These are phyloP conservation scores for Fallopia convolvulus DNA, from an alignment of 148 eudicot genomes.

Conservation along the genomic window DNA sequence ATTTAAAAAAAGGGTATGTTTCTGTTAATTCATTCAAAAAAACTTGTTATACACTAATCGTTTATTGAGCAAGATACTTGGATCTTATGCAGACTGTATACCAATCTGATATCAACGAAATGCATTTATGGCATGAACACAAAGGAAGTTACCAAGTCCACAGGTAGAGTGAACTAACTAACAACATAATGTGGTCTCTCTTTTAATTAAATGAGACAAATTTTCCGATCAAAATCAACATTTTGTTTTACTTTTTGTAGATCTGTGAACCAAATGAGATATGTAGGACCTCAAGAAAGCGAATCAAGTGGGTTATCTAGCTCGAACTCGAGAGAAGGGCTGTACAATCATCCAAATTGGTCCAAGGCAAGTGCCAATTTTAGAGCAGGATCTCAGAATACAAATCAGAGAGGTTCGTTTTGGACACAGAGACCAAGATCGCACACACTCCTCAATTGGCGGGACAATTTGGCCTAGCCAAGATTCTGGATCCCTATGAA, in stretches of 20 bases:
- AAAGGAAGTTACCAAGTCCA: neutral
- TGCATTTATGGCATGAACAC: neutral
- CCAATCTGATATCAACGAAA: neutral
- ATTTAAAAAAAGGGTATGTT: neutral
- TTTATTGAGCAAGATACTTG: neutral
- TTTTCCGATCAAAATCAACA: neutral
- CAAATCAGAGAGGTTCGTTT: neutral
- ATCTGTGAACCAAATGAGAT: constrained; percentile 4
- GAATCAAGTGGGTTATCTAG: neutral
- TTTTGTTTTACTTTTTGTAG: neutral
- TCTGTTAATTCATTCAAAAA: no score
- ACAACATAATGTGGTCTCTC: neutral
- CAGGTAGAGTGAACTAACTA: neutral
- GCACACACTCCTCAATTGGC: no score
- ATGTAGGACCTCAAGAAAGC: neutral
- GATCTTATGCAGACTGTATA: neutral
- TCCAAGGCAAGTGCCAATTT: neutral
- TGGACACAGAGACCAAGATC: neutral
- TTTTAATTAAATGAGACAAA: neutral
- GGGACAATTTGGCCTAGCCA: neutral
- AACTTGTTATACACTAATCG: neutral
- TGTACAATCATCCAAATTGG: constrained; percentile 1
- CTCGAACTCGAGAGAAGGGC: neutral
- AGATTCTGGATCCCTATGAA: no score
- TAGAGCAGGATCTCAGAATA: no score